Conservation (phyloP, 169 alveolate species). For the Nephromyces sp. region DNA sequence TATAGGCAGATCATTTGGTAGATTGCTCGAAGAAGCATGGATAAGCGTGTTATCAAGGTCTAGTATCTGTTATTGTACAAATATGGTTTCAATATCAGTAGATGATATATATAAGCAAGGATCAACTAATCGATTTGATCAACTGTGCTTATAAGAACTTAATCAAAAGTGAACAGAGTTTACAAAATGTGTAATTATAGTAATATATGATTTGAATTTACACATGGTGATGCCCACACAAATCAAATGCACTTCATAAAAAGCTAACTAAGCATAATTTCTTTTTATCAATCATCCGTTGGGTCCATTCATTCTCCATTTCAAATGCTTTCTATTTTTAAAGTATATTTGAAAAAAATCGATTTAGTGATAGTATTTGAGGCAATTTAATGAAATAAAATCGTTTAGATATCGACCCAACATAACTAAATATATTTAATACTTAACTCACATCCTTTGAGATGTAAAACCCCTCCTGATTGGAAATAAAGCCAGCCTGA, state of each 20-base stretch:
- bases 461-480: neutral
- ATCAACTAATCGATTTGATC: neutral
- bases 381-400: neutral
- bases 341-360: neutral
- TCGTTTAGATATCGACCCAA: neutral
- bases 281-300: neutral
- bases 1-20: neutral
- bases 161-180: neutral
- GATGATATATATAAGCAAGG: neutral
- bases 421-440: neutral
- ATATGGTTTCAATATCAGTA: neutral
- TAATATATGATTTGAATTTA: neutral
- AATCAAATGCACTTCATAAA: neutral
- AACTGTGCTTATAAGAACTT: neutral
- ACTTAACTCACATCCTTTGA: neutral
- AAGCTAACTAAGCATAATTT: neutral
- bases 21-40: neutral
- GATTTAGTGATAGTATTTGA: neutral
- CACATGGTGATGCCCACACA: neutral
- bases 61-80: neutral
- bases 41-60: neutral
- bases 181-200: neutral
- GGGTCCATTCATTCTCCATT: neutral
- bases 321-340: neutral
- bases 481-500: neutral